Percentiles rank a stretch among this genome's conserved stretches.
phyloP scores from a whole-genome alignment of 2,329 filamentous ascomycete species.

The Fusarium tuaranense region DNA sequence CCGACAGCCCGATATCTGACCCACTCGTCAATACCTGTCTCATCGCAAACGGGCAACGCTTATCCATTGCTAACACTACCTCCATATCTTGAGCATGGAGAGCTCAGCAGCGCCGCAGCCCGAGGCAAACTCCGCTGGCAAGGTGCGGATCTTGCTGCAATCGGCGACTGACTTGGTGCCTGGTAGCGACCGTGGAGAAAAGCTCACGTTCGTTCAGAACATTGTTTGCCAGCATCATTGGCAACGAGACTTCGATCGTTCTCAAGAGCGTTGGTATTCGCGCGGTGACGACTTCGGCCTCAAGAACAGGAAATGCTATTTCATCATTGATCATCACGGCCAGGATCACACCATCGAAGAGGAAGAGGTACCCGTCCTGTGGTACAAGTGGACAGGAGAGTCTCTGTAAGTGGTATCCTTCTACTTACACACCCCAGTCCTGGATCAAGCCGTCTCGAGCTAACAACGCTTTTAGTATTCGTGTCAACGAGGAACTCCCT shows the following conservation, averaged over 20 bases:
- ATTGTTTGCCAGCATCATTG: slow-evolving; percentile 22
- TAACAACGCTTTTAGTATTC: slow-evolving; percentile 10
- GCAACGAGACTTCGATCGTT: slow-evolving; percentile 21
- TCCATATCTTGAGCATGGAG: slow-evolving; percentile 4
- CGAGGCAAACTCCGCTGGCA: background rate
- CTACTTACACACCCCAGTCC: background rate
- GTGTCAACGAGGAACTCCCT: slow-evolving; percentile 6
- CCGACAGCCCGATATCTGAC: no score
- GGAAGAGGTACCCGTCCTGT: slow-evolving; percentile 16
- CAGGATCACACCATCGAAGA: slow-evolving; percentile 17
- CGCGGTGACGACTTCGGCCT: slow-evolving; percentile 22
- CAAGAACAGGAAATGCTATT: slow-evolving; percentile 23
- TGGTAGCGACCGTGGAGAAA: slow-evolving; percentile 21
- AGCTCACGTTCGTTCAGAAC: slow-evolving; percentile 7
- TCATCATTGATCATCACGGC: slow-evolving; percentile 30
- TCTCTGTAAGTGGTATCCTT: slow-evolving; percentile 17
- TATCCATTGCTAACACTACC: no score
- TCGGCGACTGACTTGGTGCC: slow-evolving; percentile 23
- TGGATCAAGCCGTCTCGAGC: background rate
- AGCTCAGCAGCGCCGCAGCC: background rate
- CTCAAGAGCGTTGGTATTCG: slow-evolving; percentile 13
- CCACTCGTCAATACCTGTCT: no score
- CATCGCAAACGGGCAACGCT: no score
- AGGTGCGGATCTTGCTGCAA: slow-evolving; percentile 26
- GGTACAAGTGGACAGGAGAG: slow-evolving; percentile 34